These are phyloP conservation scores for Trametes versicolor DNA, from an alignment of 1,284 basidiomycete genomes.

Conservation along the genomic window DNA sequence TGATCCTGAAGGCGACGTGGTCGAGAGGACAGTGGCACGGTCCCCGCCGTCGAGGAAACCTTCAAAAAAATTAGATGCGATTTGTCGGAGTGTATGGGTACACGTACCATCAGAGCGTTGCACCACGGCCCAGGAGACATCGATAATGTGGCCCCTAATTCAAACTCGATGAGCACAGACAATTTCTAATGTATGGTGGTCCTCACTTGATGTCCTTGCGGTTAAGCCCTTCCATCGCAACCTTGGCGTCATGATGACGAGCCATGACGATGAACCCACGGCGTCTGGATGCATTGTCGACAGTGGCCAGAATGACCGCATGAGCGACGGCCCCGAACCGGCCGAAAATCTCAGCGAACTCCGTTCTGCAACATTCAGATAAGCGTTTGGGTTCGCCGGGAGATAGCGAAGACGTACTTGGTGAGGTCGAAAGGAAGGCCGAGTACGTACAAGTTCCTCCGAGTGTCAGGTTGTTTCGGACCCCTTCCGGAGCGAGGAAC, in stretches of 20 bases:
- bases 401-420: constrained; percentile 57
- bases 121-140: constrained; percentile 85
- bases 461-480: constrained; percentile 57
- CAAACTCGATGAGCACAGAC: neutral
- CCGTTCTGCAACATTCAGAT: constrained; percentile 52
- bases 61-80: constrained; percentile 41
- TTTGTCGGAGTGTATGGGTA: neutral
- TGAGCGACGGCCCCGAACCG: constrained; percentile 73
- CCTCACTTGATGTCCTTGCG: constrained; percentile 73
- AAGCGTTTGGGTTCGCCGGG: neutral
- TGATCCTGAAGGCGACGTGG: constrained; percentile 48
- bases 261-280: constrained; percentile 85
- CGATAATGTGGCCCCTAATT: constrained; percentile 70
- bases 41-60: constrained; percentile 85
- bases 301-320: constrained; percentile 80
- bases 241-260: constrained; percentile 69
- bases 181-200: no score
- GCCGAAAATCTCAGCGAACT: constrained; percentile 69
- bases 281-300: constrained; percentile 81
- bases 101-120: constrained; percentile 77
- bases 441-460: constrained; percentile 82
- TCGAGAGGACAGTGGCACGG: constrained; percentile 66
- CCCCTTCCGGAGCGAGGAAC: constrained; percentile 33
- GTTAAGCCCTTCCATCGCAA: constrained; percentile 70
- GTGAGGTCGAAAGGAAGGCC: constrained; percentile 81